A percentile compares a stretch with the other conserved stretches of the same genome.
Conservation (phyloP, 139 green algal genomes). For the Volvox africanus region DNA sequence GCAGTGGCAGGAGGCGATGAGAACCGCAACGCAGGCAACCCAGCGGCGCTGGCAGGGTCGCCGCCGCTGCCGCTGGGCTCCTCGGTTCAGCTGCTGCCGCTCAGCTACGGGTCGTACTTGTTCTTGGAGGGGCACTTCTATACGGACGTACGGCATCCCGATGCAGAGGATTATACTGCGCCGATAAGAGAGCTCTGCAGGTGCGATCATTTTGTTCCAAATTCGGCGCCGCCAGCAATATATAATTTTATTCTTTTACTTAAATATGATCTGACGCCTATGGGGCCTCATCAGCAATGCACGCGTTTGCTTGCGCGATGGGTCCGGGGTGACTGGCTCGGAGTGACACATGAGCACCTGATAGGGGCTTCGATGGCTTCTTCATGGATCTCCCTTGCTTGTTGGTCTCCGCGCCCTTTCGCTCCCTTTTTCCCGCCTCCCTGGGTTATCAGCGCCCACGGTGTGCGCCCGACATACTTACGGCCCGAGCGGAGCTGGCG, state of each 20-base stretch:
- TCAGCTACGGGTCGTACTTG: conserved; percentile 30
- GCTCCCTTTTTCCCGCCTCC: neutral
- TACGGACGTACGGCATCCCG: neutral
- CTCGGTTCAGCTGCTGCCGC: neutral
- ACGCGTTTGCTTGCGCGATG: too few species aligned
- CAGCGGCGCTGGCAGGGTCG: too few species aligned
- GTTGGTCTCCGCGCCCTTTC: neutral
- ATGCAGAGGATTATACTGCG: conserved; percentile 14
- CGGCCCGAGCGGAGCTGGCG: conserved; percentile 15
- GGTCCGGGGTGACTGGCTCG: too few species aligned
- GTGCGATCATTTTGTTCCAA: neutral
- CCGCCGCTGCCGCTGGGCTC: neutral
- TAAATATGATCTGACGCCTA: too few species aligned
- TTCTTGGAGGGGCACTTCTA: conserved; percentile 38
- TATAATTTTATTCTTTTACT: too few species aligned
- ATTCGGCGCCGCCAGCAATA: too few species aligned
- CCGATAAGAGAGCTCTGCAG: conserved; percentile 36
- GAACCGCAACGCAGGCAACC: neutral
- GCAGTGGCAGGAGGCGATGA: neutral
- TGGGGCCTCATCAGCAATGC: too few species aligned
- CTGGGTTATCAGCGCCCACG: neutral
- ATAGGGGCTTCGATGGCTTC: too few species aligned
- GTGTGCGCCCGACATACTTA: neutral
- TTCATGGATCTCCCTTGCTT: too few species aligned
- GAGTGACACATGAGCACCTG: too few species aligned